A percentile compares a stretch with the other conserved stretches of the same genome.
These are phyloP conservation scores for Abrus pulchellus DNA, from an alignment of 306 rosid genomes.

Conservation along the genomic window DNA sequence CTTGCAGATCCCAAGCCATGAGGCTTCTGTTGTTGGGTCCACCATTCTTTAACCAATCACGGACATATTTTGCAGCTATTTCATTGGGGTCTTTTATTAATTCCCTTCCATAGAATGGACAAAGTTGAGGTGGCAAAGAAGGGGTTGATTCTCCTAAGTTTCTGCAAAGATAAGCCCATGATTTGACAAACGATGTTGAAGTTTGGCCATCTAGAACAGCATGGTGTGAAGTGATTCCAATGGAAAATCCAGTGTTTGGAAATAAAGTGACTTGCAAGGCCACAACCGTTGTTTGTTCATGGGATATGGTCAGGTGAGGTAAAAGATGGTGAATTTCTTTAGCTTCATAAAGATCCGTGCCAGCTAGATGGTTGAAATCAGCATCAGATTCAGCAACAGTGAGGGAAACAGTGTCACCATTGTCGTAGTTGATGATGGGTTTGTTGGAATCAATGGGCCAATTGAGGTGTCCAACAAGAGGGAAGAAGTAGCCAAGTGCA, in stretches of 20 bases:
- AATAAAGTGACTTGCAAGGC: constrained; percentile 58
- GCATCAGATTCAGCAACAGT: constrained; percentile 54
- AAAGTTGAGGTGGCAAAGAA: constrained; percentile 19
- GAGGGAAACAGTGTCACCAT: constrained; percentile 45
- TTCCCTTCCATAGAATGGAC: constrained; percentile 56
- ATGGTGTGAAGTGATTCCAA: constrained; percentile 58
- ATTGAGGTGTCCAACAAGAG: constrained; percentile 48
- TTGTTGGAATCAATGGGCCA: constrained; percentile 51
- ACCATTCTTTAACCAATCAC: constrained; percentile 51
- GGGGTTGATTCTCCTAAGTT: neutral
- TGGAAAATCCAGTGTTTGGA: constrained; percentile 57
- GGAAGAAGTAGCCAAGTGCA: constrained; percentile 41
- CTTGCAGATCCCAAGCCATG: constrained; percentile 49
- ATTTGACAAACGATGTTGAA: constrained; percentile 57
- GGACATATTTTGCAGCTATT: constrained; percentile 20
- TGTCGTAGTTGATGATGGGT: constrained; percentile 24
- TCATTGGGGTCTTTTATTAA: constrained; percentile 49
- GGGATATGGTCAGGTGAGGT: constrained; percentile 44
- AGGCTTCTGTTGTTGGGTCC: constrained; percentile 65
- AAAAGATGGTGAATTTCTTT: constrained; percentile 48
- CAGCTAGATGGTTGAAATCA: constrained; percentile 48
- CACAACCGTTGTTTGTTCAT: constrained; percentile 43
- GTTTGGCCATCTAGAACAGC: constrained; percentile 56
- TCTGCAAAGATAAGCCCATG: constrained; percentile 66
- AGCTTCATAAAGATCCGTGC: constrained; percentile 30